phyloP scores from a whole-genome alignment of 148 eudicot species.

The Diospyros kaki region DNA sequence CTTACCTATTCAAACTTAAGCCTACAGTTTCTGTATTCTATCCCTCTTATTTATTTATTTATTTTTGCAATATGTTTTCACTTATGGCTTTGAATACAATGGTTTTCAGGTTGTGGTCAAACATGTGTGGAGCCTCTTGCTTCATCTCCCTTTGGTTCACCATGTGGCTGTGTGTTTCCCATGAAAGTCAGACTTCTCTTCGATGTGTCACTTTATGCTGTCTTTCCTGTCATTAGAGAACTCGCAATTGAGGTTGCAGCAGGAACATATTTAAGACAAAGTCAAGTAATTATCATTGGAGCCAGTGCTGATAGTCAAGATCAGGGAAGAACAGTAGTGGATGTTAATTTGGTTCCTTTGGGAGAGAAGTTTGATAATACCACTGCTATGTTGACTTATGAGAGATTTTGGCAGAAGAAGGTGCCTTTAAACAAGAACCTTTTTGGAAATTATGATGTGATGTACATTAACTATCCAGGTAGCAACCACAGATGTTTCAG shows the following conservation, averaged over 20 bases:
- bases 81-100: background rate
- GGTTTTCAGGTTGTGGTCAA: conserved; percentile 75
- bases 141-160: conserved; percentile 63
- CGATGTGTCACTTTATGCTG: conserved; percentile 56
- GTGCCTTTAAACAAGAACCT: conserved; percentile 72
- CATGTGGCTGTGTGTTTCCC: conserved; percentile 85
- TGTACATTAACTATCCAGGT: conserved; percentile 81
- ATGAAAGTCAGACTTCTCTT: conserved; percentile 83
- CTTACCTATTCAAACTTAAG: background rate
- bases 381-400: conserved; percentile 74
- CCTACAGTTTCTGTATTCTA: background rate
- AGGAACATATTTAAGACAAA: conserved; percentile 75
- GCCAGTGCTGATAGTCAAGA: conserved; percentile 77
- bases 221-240: conserved; percentile 70
- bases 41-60: background rate
- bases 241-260: conserved; percentile 82
- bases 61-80: background rate
- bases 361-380: conserved; percentile 92
- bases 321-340: conserved; percentile 76
- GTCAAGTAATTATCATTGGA: conserved; percentile 86
- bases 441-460: conserved; percentile 75
- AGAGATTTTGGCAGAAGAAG: conserved; percentile 64
- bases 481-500: background rate
- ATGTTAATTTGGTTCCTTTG: conserved; percentile 83
- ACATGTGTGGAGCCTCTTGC: conserved; percentile 78